These are phyloP conservation scores for Microcera coccophila DNA, from an alignment of 2,329 filamentous ascomycete species.

Conservation along the genomic window DNA sequence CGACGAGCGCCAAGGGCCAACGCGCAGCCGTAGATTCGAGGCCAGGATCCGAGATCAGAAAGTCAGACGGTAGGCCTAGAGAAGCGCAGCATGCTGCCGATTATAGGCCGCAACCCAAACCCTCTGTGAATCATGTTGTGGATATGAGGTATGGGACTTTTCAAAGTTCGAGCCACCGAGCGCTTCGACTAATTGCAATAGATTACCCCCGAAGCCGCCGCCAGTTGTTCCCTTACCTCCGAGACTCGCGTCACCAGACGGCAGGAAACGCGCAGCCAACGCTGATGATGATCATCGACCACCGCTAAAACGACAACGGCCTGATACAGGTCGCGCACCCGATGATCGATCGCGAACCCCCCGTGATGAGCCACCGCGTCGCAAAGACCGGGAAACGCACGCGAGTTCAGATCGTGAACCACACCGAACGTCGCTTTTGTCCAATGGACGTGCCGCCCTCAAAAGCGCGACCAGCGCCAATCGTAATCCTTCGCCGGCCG, in stretches of 20 bases:
- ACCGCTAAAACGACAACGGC: slow-evolving; percentile 44
- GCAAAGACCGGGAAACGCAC: slow-evolving; percentile 30
- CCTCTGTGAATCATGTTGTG: slow-evolving; percentile 24
- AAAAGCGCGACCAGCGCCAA: slow-evolving; percentile 27
- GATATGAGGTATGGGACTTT: slow-evolving; percentile 29
- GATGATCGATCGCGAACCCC: slow-evolving; percentile 32
- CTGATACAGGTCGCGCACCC: slow-evolving; percentile 33
- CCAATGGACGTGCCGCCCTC: slow-evolving; percentile 36
- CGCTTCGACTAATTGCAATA: slow-evolving; percentile 10
- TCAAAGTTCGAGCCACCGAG: slow-evolving; percentile 1
- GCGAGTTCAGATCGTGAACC: slow-evolving; percentile 27
- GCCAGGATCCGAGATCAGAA: slow-evolving; percentile 18
- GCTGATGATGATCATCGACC: slow-evolving; percentile 41
- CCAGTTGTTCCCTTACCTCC: slow-evolving; percentile 30
- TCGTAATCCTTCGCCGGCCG: slow-evolving; percentile 33
- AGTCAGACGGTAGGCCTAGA: slow-evolving; percentile 21
- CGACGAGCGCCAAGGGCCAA: slow-evolving; percentile 28
- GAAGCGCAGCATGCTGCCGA: slow-evolving; percentile 26
- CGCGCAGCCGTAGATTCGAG: slow-evolving; percentile 26
- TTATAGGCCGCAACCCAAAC: slow-evolving; percentile 28
- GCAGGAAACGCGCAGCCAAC: slow-evolving; percentile 46
- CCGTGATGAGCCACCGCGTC: slow-evolving; percentile 33
- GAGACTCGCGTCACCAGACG: slow-evolving; percentile 41
- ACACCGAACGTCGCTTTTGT: slow-evolving; percentile 29
- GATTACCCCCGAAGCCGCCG: slow-evolving; percentile 37